These are phyloP conservation scores for Penicillium robsamsonii DNA, from an alignment of 495 filamentous ascomycete species.

Conservation along the genomic window DNA sequence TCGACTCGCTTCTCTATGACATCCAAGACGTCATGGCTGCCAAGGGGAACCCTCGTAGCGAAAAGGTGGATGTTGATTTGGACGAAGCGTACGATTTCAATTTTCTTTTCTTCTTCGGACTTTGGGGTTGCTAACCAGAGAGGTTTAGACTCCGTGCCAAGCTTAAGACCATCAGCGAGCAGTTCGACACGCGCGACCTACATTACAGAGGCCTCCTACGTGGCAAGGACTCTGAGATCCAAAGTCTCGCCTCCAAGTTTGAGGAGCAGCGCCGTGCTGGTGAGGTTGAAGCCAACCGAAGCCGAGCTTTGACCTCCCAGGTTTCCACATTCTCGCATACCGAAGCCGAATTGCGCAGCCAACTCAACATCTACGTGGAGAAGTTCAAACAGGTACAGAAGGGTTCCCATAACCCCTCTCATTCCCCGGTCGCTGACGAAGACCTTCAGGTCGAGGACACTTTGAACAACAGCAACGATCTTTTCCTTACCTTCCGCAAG, in stretches of 20 bases:
- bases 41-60: conserved; percentile 71
- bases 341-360: conserved; percentile 86
- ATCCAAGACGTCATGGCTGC: conserved; percentile 79
- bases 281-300: conserved; percentile 73
- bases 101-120: background rate
- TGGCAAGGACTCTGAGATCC: conserved; percentile 94
- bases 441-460: conserved; percentile 88
- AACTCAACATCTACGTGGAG: conserved; percentile 98
- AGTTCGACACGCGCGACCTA: conserved; percentile 90
- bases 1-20: conserved; percentile 68
- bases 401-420: conserved; percentile 9
- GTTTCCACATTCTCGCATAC: conserved; percentile 96
- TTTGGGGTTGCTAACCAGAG: conserved; percentile 10
- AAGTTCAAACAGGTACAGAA: conserved; percentile 96
- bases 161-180: conserved; percentile 90
- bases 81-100: conserved; percentile 72
- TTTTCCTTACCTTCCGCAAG: conserved; percentile 96
- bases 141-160: conserved; percentile 72
- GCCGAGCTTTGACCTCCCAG: conserved; percentile 80
- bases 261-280: conserved; percentile 86
- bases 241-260: conserved; percentile 78
- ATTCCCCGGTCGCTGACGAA: conserved; percentile 23
- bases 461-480: conserved; percentile 96
- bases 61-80: conserved; percentile 73
- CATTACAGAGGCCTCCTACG: conserved; percentile 87